Conservation (phyloP, 345 rosid species). For the Mercurialis annua region DNA sequence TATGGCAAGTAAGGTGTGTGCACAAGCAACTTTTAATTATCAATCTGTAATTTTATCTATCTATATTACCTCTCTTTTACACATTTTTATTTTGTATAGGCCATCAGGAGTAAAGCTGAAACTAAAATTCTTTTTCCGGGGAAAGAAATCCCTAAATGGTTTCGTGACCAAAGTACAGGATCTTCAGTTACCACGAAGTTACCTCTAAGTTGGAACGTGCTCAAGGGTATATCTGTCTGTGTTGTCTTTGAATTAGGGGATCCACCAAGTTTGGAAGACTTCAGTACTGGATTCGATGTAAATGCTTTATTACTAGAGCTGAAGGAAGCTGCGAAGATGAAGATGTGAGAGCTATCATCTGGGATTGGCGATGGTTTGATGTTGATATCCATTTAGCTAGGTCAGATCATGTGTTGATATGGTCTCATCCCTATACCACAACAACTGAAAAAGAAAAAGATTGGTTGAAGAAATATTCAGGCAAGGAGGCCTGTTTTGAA, state of each 20-base stretch:
- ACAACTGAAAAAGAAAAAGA: not conserved
- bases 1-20: not conserved
- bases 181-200: not conserved
- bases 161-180: not conserved
- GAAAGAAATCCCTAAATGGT: too few relatives aligned
- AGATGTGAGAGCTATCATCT: too few relatives aligned
- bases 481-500: too few relatives aligned
- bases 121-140: too few relatives aligned
- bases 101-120: not conserved
- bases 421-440: not conserved
- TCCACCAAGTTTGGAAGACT: not conserved
- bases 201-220: not conserved
- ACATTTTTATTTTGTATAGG: too few relatives aligned
- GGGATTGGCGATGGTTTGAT: too few relatives aligned
- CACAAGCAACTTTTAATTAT: not conserved
- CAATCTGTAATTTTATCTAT: too few relatives aligned
- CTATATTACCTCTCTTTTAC: not conserved
- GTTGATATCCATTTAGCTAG: not conserved
- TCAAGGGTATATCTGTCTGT: not conserved
- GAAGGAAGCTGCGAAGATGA: not conserved
- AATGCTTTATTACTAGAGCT: not conserved
- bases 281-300: not conserved
- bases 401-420: not conserved
- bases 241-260: not conserved
- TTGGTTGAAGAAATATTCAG: not conserved